Percentiles rank a stretch among this genome's conserved stretches.
phyloP scores from a whole-genome alignment of 306 rosid species.

The Adenanthera pavonina region DNA sequence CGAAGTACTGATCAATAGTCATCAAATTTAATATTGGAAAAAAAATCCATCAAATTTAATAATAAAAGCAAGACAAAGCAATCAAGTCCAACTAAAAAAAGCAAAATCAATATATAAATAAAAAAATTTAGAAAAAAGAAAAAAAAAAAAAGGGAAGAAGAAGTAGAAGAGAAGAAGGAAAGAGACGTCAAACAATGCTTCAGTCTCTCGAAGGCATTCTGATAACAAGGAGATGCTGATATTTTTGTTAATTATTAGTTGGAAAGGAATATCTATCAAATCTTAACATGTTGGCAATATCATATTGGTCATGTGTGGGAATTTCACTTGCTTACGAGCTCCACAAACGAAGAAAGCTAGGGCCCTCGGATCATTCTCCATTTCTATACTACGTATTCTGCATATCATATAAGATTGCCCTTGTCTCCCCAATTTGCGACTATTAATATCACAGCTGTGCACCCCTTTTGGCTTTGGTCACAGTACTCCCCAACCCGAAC shows the following conservation, averaged over 20 bases:
- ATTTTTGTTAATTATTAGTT: not conserved
- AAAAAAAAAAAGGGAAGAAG: no score
- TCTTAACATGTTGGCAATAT: not conserved
- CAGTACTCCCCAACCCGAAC: no score
- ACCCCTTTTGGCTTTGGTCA: not conserved
- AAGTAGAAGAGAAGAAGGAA: not conserved
- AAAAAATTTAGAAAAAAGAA: no score
- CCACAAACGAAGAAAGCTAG: not conserved
- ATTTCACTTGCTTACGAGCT: not conserved
- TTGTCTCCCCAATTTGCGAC: not conserved
- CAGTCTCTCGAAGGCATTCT: not conserved
- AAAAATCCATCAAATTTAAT: not conserved
- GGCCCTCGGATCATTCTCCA: not conserved
- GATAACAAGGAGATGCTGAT: not conserved
- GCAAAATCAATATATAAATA: no score
- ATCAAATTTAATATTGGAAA: not conserved
- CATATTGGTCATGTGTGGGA: not conserved
- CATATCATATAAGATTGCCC: not conserved
- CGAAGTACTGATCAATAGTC: not conserved
- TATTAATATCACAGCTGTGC: not conserved
- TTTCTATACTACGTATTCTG: not conserved
- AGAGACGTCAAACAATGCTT: not conserved
- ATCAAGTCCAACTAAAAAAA: not conserved
- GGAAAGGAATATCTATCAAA: not conserved
- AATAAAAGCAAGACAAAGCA: not conserved